These are phyloP conservation scores for Cadophora sp. DNA, from an alignment of 2,329 filamentous ascomycete genomes.

Conservation along the genomic window DNA sequence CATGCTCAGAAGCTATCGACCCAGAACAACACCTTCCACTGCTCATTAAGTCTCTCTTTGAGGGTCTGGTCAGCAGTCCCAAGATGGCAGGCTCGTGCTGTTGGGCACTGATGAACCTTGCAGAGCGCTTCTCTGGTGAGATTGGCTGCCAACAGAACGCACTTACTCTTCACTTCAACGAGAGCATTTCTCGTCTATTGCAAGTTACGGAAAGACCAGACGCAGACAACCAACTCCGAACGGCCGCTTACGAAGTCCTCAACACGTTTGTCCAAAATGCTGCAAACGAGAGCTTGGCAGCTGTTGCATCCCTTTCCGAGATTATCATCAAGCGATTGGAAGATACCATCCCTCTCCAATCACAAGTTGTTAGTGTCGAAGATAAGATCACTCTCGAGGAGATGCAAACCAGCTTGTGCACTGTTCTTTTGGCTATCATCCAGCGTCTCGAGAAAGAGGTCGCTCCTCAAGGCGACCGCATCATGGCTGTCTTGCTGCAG, in stretches of 20 bases:
- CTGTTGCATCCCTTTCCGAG: constrained; percentile 83
- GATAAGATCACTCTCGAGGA: constrained; percentile 96
- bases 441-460: constrained; percentile 92
- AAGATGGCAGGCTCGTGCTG: constrained; percentile 99
- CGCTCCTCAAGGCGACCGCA: constrained; percentile 85
- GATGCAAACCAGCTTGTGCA: constrained; percentile 95
- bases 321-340: constrained; percentile 91
- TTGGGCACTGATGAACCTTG: constrained; percentile 98
- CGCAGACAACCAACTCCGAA: constrained; percentile 87
- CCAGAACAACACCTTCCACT: constrained; percentile 81
- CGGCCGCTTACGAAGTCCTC: constrained; percentile 95
- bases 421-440: constrained; percentile 90
- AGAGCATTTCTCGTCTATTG: constrained; percentile 85
- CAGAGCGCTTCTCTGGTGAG: constrained; percentile 92
- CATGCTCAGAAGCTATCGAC: constrained; percentile 90
- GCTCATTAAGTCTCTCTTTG: constrained; percentile 87
- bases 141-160: constrained; percentile 79
- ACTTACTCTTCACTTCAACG: constrained; percentile 90
- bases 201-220: constrained; percentile 83
- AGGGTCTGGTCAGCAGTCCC: constrained; percentile 85
- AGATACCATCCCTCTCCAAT: constrained; percentile 86
- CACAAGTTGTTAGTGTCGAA: constrained; percentile 94
- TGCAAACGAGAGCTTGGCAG: constrained; percentile 81
- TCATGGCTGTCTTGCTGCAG: constrained; percentile 88
- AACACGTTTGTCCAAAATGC: constrained; percentile 93